phyloP scores from a whole-genome alignment of 139 green algal species.

The Chlamydomonas sphaeroides region DNA sequence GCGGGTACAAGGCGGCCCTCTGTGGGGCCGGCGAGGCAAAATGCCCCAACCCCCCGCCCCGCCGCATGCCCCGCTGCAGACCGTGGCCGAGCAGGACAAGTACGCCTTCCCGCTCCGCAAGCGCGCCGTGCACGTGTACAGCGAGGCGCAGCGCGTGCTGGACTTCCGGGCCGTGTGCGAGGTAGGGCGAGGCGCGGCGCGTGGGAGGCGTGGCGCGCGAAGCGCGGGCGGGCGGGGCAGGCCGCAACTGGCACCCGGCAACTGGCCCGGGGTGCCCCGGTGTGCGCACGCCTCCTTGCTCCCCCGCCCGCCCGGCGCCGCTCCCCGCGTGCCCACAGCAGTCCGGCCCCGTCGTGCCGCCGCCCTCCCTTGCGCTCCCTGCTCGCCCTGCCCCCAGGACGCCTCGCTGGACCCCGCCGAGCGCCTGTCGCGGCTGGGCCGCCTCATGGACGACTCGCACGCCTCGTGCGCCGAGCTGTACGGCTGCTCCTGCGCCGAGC shows the following conservation, averaged over 20 bases:
- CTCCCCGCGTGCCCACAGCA: too few species aligned
- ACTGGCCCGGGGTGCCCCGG: too few species aligned
- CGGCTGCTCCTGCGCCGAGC: conserved; percentile 91
- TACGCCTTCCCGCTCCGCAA: conserved; percentile 79
- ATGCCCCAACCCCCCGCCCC: neutral
- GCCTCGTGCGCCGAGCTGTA: conserved; percentile 86
- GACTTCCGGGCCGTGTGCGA: conserved; percentile 78
- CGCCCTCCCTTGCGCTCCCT: too few species aligned
- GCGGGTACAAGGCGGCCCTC: too few species aligned
- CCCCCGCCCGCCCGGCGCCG: too few species aligned
- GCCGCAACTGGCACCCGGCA: too few species aligned
- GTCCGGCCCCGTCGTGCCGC: too few species aligned
- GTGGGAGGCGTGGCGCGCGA: too few species aligned
- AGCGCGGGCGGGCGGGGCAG: too few species aligned
- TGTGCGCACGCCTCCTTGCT: too few species aligned
- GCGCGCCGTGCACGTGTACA: conserved; percentile 85
- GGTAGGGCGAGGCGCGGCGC: conserved; percentile 6
- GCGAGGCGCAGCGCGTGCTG: conserved; percentile 81
- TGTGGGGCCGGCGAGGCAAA: too few species aligned
- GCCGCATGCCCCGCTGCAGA: neutral
- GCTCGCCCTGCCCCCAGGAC: neutral
- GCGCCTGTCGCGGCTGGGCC: conserved; percentile 72
- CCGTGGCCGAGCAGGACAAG: conserved; percentile 30
- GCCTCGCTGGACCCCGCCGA: conserved; percentile 36
- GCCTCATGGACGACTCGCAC: conserved; percentile 91